phyloP scores from a whole-genome alignment of 805 yeast genomes.

The Lipomyces mesembrius region DNA sequence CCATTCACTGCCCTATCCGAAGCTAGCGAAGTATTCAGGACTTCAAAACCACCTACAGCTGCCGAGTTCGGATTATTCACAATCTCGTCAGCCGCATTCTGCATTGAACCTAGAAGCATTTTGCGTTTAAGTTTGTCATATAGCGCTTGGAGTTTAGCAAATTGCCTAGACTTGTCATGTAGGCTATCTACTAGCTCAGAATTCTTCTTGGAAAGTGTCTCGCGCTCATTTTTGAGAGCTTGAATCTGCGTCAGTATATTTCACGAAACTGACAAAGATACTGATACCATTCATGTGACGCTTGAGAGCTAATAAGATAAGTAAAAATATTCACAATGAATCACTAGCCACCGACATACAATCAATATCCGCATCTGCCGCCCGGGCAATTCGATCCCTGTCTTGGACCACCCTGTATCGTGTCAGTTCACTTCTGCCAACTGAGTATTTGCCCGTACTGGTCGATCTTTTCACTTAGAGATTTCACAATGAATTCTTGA shows the following conservation, averaged over 20 bases:
- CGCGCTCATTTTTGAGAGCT: constrained; percentile 20
- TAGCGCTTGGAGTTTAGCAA: constrained; percentile 23
- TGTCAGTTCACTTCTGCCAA: not conserved
- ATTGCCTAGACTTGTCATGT: constrained; percentile 22
- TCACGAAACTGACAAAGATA: not conserved
- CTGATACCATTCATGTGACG: constrained; percentile 2
- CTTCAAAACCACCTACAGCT: not conserved
- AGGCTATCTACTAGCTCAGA: constrained; percentile 14
- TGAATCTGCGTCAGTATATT: not conserved
- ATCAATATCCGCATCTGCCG: constrained; percentile 25
- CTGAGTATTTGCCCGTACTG: constrained; percentile 5
- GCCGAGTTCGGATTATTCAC: not conserved
- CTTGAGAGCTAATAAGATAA: not conserved
- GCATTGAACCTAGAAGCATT: constrained; percentile 11
- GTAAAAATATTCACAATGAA: not conserved
- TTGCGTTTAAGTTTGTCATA: constrained; percentile 27
- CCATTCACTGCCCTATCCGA: not conserved
- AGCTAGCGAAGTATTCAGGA: not conserved
- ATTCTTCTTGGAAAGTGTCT: constrained; percentile 13
- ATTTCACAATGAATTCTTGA: constrained; percentile 19
- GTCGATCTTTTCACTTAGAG: constrained; percentile 17
- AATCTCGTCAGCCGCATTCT: constrained; percentile 5
- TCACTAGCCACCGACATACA: constrained; percentile 6
- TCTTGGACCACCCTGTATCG: constrained; percentile 11
- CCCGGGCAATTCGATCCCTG: constrained; percentile 16